Percentiles rank a stretch among this genome's conserved stretches.
Evolutionary conservation across 192 early-diverging fungal species (phyloP).

Genomic region (Chytriomyces hyalinus): DNA sequence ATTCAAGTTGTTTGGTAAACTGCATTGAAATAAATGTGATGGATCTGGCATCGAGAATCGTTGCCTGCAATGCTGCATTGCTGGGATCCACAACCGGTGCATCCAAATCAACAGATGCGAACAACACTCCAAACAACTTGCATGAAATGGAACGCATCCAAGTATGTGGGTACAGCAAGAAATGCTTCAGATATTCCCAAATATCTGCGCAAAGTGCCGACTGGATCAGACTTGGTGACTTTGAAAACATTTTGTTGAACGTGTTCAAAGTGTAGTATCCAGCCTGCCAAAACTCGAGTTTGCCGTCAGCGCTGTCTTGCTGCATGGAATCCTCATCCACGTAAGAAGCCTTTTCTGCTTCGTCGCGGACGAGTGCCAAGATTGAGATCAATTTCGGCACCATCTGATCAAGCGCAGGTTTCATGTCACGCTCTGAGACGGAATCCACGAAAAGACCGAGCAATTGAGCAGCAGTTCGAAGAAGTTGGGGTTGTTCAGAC

Average conservation of each 20-base stretch:
- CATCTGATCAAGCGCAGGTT: conserved; percentile 31
- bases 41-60: not conserved
- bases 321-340: conserved; percentile 48
- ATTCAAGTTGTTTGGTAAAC: conserved; percentile 47
- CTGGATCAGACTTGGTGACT: conserved; percentile 26
- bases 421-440: conserved; percentile 57
- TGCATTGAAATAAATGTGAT: conserved; percentile 38
- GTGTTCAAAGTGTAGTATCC: conserved; percentile 83
- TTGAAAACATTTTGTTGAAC: conserved; percentile 69
- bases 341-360: conserved; percentile 54
- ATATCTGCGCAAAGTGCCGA: conserved; percentile 54
- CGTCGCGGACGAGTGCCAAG: conserved; percentile 30
- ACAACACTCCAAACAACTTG: conserved; percentile 78
- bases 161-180: conserved; percentile 84
- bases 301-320: conserved; percentile 61
- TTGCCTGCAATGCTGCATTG: conserved; percentile 5
- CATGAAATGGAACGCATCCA: conserved; percentile 83
- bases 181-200: conserved; percentile 70
- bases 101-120: conserved; percentile 70
- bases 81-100: conserved; percentile 45
- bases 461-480: conserved; percentile 82
- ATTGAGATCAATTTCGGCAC: conserved; percentile 3
- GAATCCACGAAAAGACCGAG: conserved; percentile 84
- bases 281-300: conserved; percentile 76
- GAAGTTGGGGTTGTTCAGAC: conserved; percentile 65